phyloP scores from a whole-genome alignment of 2,329 filamentous ascomycete species.

The Rasamsonia emersonii region DNA sequence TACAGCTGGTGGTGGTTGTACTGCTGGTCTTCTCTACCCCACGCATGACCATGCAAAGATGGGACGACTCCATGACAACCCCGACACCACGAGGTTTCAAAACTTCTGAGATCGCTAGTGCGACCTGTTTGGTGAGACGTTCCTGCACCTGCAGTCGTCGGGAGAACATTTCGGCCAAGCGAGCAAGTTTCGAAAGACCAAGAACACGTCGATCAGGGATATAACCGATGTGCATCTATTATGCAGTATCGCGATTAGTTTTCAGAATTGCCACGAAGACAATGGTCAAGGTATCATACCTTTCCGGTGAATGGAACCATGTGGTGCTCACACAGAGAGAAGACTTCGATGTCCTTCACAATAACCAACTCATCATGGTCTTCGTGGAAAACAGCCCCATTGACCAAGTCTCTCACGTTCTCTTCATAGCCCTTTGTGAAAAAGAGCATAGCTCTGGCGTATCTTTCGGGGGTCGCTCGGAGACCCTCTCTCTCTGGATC shows the following conservation, averaged over 20 bases:
- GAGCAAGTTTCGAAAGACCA: constrained; percentile 87
- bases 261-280: constrained; percentile 1
- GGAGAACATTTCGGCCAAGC: constrained; percentile 95
- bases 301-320: constrained; percentile 94
- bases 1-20: constrained; percentile 89
- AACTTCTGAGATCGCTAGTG: constrained; percentile 85
- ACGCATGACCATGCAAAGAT: constrained; percentile 98
- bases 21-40: constrained; percentile 89
- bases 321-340: constrained; percentile 93
- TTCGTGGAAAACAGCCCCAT: constrained; percentile 89
- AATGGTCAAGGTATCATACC: constrained; percentile 40
- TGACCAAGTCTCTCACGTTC: constrained; percentile 85
- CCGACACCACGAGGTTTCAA: constrained; percentile 90
- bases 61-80: constrained; percentile 94
- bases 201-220: constrained; percentile 88
- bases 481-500: constrained; percentile 57
- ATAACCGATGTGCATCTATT: constrained; percentile 98
- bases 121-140: constrained; percentile 90
- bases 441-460: constrained; percentile 90
- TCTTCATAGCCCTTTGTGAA: constrained; percentile 97
- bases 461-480: constrained; percentile 66
- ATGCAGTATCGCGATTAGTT: constrained; percentile 8
- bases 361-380: constrained; percentile 97
- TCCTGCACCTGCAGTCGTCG: constrained; percentile 93
- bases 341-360: constrained; percentile 94